Evolutionary conservation across 305 asterid species (phyloP).

Genomic region (Striga hermonthica): DNA sequence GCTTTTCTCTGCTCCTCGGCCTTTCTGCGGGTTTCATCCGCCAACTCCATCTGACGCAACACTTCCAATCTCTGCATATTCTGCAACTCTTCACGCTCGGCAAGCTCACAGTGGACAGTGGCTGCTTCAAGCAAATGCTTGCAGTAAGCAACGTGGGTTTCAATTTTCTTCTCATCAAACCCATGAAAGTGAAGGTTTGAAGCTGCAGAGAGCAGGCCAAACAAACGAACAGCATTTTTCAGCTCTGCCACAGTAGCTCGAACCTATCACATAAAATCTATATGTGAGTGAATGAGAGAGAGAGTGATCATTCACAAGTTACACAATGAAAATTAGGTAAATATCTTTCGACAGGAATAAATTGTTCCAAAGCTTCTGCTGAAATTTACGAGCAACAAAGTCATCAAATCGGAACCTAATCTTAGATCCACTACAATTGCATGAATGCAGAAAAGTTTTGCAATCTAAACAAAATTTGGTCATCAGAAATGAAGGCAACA

Average conservation of each 20-base stretch:
- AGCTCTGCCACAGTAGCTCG: conserved; percentile 96
- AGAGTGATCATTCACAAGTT: neutral
- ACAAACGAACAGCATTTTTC: conserved; percentile 91
- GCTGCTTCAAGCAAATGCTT: conserved; percentile 96
- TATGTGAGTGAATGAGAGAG: conserved; percentile 5
- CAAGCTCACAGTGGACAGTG: conserved; percentile 85
- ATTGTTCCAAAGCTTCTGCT: conserved; percentile 3
- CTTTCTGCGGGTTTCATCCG: conserved; percentile 80
- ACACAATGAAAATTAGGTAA: conserved; percentile 9
- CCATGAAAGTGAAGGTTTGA: conserved; percentile 90
- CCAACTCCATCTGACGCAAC: conserved; percentile 85
- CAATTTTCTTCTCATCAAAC: conserved; percentile 95
- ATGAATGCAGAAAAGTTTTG: conserved; percentile 6
- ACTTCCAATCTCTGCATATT: conserved; percentile 73
- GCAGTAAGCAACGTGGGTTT: conserved; percentile 95
- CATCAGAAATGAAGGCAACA: neutral
- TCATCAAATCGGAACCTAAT: conserved; percentile 2
- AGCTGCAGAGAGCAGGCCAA: conserved; percentile 83
- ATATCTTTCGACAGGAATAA: conserved; percentile 5
- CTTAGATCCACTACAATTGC: conserved; percentile 5
- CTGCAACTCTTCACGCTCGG: conserved; percentile 92
- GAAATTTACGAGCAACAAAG: neutral
- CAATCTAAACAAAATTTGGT: neutral
- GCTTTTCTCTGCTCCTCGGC: conserved; percentile 91
- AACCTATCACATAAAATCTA: conserved; percentile 46